Percentiles rank a stretch among this genome's conserved stretches.
These are phyloP conservation scores for Punctularia strigosozonata DNA, from an alignment of 768 basidiomycete species.

Conservation along the genomic window DNA sequence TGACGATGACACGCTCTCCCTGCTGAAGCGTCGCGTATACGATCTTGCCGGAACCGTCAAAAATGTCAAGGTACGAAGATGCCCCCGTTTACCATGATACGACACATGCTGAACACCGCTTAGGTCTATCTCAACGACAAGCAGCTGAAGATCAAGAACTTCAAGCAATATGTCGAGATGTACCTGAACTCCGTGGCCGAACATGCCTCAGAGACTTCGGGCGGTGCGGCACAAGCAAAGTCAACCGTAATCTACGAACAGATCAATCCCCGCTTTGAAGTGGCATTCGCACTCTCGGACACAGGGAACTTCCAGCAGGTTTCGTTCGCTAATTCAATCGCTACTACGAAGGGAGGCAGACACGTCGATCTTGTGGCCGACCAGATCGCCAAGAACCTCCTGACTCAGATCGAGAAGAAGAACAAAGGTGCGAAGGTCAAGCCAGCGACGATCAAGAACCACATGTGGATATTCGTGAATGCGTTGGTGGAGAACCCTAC, in stretches of 20 bases:
- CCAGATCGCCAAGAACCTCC: slow-evolving; percentile 78
- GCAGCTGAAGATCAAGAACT: slow-evolving; percentile 83
- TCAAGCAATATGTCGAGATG: slow-evolving; percentile 95
- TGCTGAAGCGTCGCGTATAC: slow-evolving; percentile 89
- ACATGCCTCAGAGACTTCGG: slow-evolving; percentile 54
- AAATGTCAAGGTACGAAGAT: slow-evolving; percentile 86
- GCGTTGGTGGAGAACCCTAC: slow-evolving; percentile 94
- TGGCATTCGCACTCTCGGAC: slow-evolving; percentile 90
- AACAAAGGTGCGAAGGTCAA: slow-evolving; percentile 96
- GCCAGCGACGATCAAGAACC: slow-evolving; percentile 86
- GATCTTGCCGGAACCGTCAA: slow-evolving; percentile 95
- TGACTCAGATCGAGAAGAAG: slow-evolving; percentile 84
- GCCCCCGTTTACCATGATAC: too few species aligned
- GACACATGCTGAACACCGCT: too few species aligned
- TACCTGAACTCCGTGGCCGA: slow-evolving; percentile 73
- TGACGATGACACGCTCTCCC: slow-evolving; percentile 81
- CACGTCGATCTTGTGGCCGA: slow-evolving; percentile 82
- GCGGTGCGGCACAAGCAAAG: slow-evolving; percentile 71
- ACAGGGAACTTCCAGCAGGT: slow-evolving; percentile 89
- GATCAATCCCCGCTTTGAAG: slow-evolving; percentile 79
- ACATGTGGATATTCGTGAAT: slow-evolving; percentile 98
- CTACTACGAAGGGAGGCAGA: slow-evolving; percentile 92
- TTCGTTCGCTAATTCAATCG: slow-evolving; percentile 95
- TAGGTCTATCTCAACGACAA: slow-evolving; percentile 92
- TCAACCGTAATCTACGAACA: slow-evolving; percentile 75